Conservation (phyloP, 2,329 filamentous ascomycete species). For the Microthyrium microscopicum region DNA sequence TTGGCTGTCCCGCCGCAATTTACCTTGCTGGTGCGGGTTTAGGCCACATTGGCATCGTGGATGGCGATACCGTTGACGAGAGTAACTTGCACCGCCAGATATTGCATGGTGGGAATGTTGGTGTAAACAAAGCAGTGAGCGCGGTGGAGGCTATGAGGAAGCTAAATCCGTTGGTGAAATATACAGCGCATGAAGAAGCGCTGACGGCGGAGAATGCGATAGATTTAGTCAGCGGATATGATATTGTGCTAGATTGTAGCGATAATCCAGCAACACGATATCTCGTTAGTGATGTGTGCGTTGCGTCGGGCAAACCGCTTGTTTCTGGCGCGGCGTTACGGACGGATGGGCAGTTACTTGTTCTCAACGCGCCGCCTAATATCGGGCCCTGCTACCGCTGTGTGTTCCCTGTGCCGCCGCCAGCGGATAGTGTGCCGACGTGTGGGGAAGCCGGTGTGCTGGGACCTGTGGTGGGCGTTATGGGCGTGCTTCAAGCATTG, state of each 20-base stretch:
- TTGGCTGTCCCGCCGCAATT: constrained; percentile 83
- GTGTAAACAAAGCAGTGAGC: constrained; percentile 67
- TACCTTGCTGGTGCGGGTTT: constrained; percentile 85
- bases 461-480: constrained; percentile 79
- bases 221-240: constrained; percentile 51
- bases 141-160: constrained; percentile 28
- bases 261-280: constrained; percentile 87
- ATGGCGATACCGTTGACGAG: constrained; percentile 72
- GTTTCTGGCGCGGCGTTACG: constrained; percentile 81
- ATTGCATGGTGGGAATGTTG: constrained; percentile 57
- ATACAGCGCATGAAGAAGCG: constrained; percentile 44
- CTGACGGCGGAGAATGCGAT: constrained; percentile 54
- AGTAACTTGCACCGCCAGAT: constrained; percentile 92
- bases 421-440: constrained; percentile 62
- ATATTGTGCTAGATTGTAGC: constrained; percentile 84
- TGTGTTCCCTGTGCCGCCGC: constrained; percentile 76
- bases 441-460: constrained; percentile 90
- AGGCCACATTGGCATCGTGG: constrained; percentile 66
- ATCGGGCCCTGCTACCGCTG: constrained; percentile 88
- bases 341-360: constrained; percentile 76
- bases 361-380: constrained; percentile 58
- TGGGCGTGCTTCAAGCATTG: constrained; percentile 83
- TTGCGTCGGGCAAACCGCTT: constrained; percentile 61
- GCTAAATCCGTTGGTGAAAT: constrained; percentile 56
- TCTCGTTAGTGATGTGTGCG: constrained; percentile 77